Conservation (phyloP, 768 basidiomycete genomes). For the Gelatoporia subvermispora region DNA sequence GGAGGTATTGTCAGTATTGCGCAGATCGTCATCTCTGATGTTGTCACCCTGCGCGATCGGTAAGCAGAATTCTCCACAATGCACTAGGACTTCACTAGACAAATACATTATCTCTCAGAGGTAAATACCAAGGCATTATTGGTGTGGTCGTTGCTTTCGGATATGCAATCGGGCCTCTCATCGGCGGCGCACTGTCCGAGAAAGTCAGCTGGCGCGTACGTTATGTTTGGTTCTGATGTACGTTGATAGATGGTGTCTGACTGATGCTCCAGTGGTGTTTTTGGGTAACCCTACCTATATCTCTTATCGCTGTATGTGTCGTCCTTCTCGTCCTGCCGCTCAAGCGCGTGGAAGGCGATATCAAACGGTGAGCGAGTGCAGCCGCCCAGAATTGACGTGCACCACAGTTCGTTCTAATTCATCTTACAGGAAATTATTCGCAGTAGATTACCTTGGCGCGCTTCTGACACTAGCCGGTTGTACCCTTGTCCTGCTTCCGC, state of each 20-base stretch:
- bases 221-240: background rate
- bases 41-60: slow-evolving; percentile 67
- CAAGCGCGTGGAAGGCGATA: slow-evolving; percentile 60
- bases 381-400: background rate
- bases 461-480: slow-evolving; percentile 55
- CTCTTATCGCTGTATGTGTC: slow-evolving; percentile 46
- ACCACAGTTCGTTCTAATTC: background rate
- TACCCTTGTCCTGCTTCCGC: slow-evolving; percentile 58
- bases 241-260: background rate
- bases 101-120: slow-evolving; percentile 30
- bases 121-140: slow-evolving; percentile 76
- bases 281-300: slow-evolving; percentile 65
- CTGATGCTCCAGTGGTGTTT: slow-evolving; percentile 55
- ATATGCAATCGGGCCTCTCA: slow-evolving; percentile 60
- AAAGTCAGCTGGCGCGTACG: slow-evolving; percentile 57
- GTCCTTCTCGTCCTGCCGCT: slow-evolving; percentile 63
- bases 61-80: slow-evolving; percentile 19
- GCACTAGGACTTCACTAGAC: too few species aligned
- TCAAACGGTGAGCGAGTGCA: slow-evolving; percentile 35
- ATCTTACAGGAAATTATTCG: slow-evolving; percentile 49
- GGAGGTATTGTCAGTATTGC: slow-evolving; percentile 66
- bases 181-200: slow-evolving; percentile 63
- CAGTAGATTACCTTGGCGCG: slow-evolving; percentile 61
- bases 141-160: slow-evolving; percentile 56
- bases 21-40: slow-evolving; percentile 70